Evolutionary conservation across 768 basidiomycete species (phyloP).

Genomic region (Panaeolus cyanescens): DNA sequence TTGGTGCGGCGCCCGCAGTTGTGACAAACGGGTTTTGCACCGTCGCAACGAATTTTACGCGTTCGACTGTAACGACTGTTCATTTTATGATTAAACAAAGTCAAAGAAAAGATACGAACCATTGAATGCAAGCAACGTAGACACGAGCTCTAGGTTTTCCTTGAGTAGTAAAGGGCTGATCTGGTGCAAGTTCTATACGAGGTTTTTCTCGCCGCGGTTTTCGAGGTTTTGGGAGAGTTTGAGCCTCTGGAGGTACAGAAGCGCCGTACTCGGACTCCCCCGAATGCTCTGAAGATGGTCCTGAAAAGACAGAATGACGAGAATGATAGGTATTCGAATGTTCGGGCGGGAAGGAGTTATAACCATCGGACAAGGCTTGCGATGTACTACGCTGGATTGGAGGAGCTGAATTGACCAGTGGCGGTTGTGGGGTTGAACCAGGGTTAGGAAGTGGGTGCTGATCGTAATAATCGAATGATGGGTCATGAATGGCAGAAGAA

Average conservation of each 20-base stretch:
- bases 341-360: slow-evolving; percentile 3
- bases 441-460: background rate
- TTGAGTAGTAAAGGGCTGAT: slow-evolving; percentile 80
- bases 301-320: slow-evolving; percentile 14
- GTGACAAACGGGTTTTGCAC: slow-evolving; percentile 74
- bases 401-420: background rate
- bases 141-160: slow-evolving; percentile 77
- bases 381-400: background rate
- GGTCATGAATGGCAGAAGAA: slow-evolving; percentile 6
- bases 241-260: slow-evolving; percentile 4
- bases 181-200: slow-evolving; percentile 67
- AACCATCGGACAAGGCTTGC: background rate
- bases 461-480: slow-evolving; percentile 5
- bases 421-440: slow-evolving; percentile 9
- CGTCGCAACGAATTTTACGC: slow-evolving; percentile 83
- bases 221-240: slow-evolving; percentile 23
- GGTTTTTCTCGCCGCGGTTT: slow-evolving; percentile 57
- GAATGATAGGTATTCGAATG: slow-evolving; percentile 1
- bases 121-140: slow-evolving; percentile 79
- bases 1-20: slow-evolving; percentile 63
- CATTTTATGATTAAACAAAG: slow-evolving; percentile 10
- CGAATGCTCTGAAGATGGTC: slow-evolving; percentile 22
- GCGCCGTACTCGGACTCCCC: slow-evolving; percentile 23
- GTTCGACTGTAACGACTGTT: slow-evolving; percentile 51
- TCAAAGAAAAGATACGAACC: slow-evolving; percentile 41